Conservation (phyloP, 2,329 filamentous ascomycete genomes). For the Exophiala aquamarina region DNA sequence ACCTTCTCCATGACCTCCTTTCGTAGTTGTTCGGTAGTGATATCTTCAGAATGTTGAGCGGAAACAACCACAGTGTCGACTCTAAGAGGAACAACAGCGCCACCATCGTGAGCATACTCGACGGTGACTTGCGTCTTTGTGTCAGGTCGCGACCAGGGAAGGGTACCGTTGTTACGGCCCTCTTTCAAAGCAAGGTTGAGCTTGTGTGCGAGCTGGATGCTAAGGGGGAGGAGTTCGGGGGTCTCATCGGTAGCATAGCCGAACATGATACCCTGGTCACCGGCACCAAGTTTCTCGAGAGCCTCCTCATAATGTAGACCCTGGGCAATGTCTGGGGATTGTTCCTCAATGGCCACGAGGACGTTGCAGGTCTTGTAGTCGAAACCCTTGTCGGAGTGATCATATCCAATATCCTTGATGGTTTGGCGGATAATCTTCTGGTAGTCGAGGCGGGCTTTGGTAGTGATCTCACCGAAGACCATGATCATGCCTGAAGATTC, state of each 20-base stretch:
- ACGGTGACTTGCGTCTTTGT: constrained; percentile 99
- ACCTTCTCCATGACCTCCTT: constrained; percentile 97
- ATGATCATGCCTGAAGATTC: constrained; percentile 73
- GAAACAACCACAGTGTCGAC: constrained; percentile 97
- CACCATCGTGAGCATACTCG: constrained; percentile 96
- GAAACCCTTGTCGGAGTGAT: constrained; percentile 95
- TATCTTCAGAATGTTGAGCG: constrained; percentile 86
- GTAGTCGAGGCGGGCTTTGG: constrained; percentile 94
- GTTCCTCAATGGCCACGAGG: constrained; percentile 97
- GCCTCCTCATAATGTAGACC: constrained; percentile 98
- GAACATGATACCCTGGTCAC: constrained; percentile 99
- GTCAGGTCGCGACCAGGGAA: constrained; percentile 95
- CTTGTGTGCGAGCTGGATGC: constrained; percentile 91
- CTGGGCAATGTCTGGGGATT: constrained; percentile 98
- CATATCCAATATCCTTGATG: constrained; percentile 99
- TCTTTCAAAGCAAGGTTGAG: constrained; percentile 93
- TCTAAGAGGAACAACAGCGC: constrained; percentile 85
- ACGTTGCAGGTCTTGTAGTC: constrained; percentile 99
- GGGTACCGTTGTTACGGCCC: constrained; percentile 80
- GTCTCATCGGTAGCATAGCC: constrained; percentile 99
- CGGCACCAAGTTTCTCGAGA: constrained; percentile 94
- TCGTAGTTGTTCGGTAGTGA: constrained; percentile 87
- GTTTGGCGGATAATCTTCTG: constrained; percentile 92
- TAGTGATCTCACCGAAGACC: constrained; percentile 98
- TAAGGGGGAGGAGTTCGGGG: constrained; percentile 92